These are phyloP conservation scores for Colletotrichum sp. DNA, from an alignment of 2,329 filamentous ascomycete species.

Conservation along the genomic window DNA sequence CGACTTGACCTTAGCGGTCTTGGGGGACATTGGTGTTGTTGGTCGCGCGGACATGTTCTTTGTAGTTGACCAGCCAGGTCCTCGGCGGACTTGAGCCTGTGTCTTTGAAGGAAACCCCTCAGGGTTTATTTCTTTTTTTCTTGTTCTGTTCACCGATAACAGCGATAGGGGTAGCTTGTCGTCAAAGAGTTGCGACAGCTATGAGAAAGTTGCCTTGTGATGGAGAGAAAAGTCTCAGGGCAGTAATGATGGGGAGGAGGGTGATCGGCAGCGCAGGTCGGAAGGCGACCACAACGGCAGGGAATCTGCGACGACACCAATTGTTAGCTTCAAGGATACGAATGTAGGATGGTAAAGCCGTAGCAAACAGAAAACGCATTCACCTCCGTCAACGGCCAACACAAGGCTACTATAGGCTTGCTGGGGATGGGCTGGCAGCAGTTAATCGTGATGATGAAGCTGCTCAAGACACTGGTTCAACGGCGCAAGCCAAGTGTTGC, in stretches of 20 bases:
- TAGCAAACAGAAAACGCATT: neutral
- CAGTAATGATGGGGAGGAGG: neutral
- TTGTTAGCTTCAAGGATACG: neutral
- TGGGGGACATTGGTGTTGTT: conserved; percentile 57
- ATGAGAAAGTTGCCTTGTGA: neutral
- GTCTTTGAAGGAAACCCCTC: neutral
- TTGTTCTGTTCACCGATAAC: neutral
- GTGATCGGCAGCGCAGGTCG: neutral
- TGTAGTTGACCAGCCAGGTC: neutral
- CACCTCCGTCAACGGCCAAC: neutral
- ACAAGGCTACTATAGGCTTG: neutral
- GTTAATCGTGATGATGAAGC: neutral
- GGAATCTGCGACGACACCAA: neutral
- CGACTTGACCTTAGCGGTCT: conserved; percentile 64
- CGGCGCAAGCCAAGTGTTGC: neutral
- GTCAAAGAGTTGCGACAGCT: neutral
- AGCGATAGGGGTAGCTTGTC: neutral
- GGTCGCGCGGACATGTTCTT: conserved; percentile 49
- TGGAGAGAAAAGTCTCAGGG: neutral
- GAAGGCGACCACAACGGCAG: neutral
- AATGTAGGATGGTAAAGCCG: neutral
- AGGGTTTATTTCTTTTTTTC: neutral
- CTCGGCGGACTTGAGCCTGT: neutral
- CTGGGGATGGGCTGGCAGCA: neutral
- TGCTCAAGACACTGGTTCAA: neutral